A percentile compares a stretch with the other conserved stretches of the same genome.
These are phyloP conservation scores for Dissophora globulifera DNA, from an alignment of 192 early-diverging fungal genomes.

Conservation along the genomic window DNA sequence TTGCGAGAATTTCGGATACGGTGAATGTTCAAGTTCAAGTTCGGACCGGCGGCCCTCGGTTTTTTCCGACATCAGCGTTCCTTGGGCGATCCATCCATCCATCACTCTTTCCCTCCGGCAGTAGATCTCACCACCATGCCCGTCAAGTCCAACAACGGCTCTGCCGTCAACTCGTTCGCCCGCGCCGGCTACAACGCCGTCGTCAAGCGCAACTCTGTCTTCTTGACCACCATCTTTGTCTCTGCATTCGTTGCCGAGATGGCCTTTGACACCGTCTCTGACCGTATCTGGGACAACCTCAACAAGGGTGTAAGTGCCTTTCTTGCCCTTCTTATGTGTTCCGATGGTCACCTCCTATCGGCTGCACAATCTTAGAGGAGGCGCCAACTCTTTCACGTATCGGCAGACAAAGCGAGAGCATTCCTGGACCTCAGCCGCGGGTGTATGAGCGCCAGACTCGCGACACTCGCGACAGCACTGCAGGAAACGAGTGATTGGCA, in stretches of 20 bases:
- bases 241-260: conserved; percentile 80
- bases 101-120: conserved; percentile 1
- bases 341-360: not conserved
- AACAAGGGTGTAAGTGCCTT: conserved; percentile 79
- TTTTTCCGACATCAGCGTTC: too few species aligned
- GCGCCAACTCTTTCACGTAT: too few species aligned
- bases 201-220: conserved; percentile 79
- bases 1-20: too few species aligned
- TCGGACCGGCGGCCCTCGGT: too few species aligned
- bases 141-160: conserved; percentile 51
- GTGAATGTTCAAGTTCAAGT: too few species aligned
- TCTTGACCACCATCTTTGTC: conserved; percentile 72
- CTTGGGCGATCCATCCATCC: too few species aligned
- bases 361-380: too few species aligned
- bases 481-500: too few species aligned
- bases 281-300: conserved; percentile 73
- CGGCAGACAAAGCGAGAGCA: too few species aligned
- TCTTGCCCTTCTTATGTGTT: not conserved
- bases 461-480: too few species aligned
- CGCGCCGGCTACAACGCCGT: conserved; percentile 68
- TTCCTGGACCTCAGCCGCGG: too few species aligned
- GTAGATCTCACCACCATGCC: conserved; percentile 30
- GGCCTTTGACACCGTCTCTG: conserved; percentile 69
- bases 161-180: conserved; percentile 47
- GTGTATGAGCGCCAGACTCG: too few species aligned